These are phyloP conservation scores for Debaryomyces prosopidis DNA, from an alignment of 805 yeast genomes.

Conservation along the genomic window DNA sequence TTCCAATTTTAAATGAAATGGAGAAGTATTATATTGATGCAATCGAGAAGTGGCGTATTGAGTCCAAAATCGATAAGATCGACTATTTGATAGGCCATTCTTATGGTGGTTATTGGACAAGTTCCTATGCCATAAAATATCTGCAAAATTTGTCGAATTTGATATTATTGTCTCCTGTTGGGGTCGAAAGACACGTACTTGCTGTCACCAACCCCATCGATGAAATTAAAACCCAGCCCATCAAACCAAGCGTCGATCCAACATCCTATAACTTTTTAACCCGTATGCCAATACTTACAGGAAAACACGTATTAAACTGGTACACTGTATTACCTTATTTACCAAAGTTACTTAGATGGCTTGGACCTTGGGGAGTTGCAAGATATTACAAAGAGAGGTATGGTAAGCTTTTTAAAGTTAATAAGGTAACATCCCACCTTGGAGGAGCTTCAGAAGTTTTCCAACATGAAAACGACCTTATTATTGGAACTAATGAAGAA, in stretches of 20 bases:
- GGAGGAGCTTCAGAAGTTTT: constrained; percentile 31
- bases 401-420: constrained; percentile 38
- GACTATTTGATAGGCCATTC: constrained; percentile 74
- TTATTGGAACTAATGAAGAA: constrained; percentile 41
- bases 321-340: constrained; percentile 44
- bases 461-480: constrained; percentile 26
- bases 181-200: constrained; percentile 68
- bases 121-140: constrained; percentile 59
- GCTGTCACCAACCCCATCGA: constrained; percentile 49
- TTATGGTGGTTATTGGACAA: constrained; percentile 73
- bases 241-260: constrained; percentile 44
- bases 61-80: constrained; percentile 49
- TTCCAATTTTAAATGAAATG: constrained; percentile 41
- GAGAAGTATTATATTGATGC: constrained; percentile 59
- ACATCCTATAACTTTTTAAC: constrained; percentile 46
- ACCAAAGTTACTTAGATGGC: constrained; percentile 48
- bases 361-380: constrained; percentile 43
- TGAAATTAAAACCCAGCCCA: constrained; percentile 7
- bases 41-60: constrained; percentile 64
- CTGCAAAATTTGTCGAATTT: constrained; percentile 56
- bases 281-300: constrained; percentile 43
- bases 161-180: constrained; percentile 72
- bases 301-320: constrained; percentile 28
- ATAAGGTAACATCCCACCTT: constrained; percentile 29
- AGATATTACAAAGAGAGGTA: constrained; percentile 43